A percentile compares a stretch with the other conserved stretches of the same genome.
These are phyloP conservation scores for Plasmopara muralis DNA, from an alignment of 352 stramenopile species.

Conservation along the genomic window DNA sequence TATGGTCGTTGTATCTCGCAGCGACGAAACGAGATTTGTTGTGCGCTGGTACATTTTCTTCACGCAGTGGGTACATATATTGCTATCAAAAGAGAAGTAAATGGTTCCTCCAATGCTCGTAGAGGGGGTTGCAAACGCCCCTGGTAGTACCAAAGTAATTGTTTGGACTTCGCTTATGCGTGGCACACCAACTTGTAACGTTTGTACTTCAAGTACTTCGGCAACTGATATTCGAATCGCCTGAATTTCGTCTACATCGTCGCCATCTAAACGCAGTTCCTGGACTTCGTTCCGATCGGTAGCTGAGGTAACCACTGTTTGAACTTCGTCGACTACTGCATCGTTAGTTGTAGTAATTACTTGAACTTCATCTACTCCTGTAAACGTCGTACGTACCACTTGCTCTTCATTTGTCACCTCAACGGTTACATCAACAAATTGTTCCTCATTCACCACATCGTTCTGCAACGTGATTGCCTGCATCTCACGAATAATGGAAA, in stretches of 20 bases:
- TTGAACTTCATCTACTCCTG: conserved; percentile 84
- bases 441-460: conserved; percentile 89
- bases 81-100: conserved; percentile 58
- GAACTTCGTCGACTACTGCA: conserved; percentile 84
- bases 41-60: conserved; percentile 47
- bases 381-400: conserved; percentile 86
- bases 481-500: conserved; percentile 89
- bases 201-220: conserved; percentile 85
- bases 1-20: conserved; percentile 1
- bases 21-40: conserved; percentile 24
- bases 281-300: conserved; percentile 91
- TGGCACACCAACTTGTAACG: conserved; percentile 65
- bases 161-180: conserved; percentile 81
- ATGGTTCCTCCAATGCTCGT: conserved; percentile 42
- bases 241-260: conserved; percentile 91
- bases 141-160: conserved; percentile 66
- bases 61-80: conserved; percentile 64
- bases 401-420: conserved; percentile 95
- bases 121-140: conserved; percentile 9
- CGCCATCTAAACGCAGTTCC: conserved; percentile 63
- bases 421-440: conserved; percentile 89
- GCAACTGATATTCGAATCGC: conserved; percentile 70
- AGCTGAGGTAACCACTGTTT: conserved; percentile 88
- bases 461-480: conserved; percentile 78
- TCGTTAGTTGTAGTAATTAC: conserved; percentile 70